phyloP scores from a whole-genome alignment of 2,329 filamentous ascomycete species.

The Colletotrichum trifolii region DNA sequence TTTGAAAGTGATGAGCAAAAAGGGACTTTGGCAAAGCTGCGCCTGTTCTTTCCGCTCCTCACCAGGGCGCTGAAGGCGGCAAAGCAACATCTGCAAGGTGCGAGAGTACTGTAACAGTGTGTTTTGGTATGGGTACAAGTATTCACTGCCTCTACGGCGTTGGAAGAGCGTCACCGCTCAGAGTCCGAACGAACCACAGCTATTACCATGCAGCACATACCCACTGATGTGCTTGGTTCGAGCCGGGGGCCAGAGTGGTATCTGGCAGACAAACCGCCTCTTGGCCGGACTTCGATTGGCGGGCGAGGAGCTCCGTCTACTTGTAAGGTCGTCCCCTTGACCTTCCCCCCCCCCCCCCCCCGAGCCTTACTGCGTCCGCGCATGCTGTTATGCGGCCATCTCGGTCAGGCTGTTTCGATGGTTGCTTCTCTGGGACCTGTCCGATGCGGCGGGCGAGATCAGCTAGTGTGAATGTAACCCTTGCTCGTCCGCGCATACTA shows the following conservation, averaged over 20 bases:
- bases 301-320: conserved; percentile 3
- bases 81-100: neutral
- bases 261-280: conserved; percentile 10
- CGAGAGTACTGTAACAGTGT: too few relatives aligned
- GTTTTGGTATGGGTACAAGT: too few relatives aligned
- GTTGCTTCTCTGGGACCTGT: conserved; percentile 12
- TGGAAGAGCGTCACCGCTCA: neutral
- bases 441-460: conserved; percentile 17
- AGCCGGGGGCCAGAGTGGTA: neutral
- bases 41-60: neutral
- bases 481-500: too few relatives aligned
- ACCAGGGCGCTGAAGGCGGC: conserved; percentile 14
- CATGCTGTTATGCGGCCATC: neutral
- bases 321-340: too few relatives aligned
- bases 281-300: conserved; percentile 5
- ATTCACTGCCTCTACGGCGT: too few relatives aligned
- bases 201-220: neutral
- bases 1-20: neutral
- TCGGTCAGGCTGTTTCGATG: conserved; percentile 2
- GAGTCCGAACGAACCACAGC: neutral
- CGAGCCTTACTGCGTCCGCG: neutral
- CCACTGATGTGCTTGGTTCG: conserved; percentile 10
- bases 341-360: neutral
- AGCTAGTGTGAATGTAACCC: too few relatives aligned
- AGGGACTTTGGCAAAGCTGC: conserved; percentile 7